phyloP scores from a whole-genome alignment of 345 rosid species.

The Salix koriyanagi region DNA sequence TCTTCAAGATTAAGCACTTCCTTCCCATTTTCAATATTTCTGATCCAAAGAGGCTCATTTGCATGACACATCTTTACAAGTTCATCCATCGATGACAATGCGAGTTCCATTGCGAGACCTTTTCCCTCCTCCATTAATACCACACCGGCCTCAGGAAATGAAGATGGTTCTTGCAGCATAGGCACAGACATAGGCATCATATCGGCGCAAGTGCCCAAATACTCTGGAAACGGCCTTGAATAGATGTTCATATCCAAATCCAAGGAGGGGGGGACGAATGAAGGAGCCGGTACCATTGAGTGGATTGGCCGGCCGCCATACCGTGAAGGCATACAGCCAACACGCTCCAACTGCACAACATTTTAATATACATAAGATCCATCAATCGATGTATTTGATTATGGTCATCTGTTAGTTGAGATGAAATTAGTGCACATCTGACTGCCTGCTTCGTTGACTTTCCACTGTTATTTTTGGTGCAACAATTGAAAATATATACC shows the following conservation, averaged over 20 bases:
- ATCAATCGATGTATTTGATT: background rate
- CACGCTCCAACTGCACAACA: conserved; percentile 60
- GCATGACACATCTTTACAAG: conserved; percentile 59
- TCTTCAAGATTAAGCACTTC: conserved; percentile 62
- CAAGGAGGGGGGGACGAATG: conserved; percentile 44
- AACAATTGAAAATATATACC: conserved; percentile 30
- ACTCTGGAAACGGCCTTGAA: conserved; percentile 44
- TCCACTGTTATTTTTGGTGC: background rate
- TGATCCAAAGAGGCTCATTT: conserved; percentile 68
- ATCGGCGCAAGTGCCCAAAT: conserved; percentile 36
- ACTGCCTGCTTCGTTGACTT: background rate
- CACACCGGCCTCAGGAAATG: conserved; percentile 31
- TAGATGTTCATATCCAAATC: conserved; percentile 76
- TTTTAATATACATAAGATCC: background rate
- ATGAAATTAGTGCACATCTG: background rate
- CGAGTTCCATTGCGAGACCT: conserved; percentile 59
- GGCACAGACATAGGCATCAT: conserved; percentile 50
- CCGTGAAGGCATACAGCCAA: conserved; percentile 54
- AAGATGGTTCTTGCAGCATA: conserved; percentile 37
- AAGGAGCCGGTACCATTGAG: conserved; percentile 34
- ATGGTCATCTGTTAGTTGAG: background rate
- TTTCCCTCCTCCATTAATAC: conserved; percentile 66
- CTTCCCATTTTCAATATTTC: conserved; percentile 29
- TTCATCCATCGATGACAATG: conserved; percentile 62
- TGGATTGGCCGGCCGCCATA: conserved; percentile 51